Conservation (phyloP, 257 asterid genomes). For the Solanum clarkiae region DNA sequence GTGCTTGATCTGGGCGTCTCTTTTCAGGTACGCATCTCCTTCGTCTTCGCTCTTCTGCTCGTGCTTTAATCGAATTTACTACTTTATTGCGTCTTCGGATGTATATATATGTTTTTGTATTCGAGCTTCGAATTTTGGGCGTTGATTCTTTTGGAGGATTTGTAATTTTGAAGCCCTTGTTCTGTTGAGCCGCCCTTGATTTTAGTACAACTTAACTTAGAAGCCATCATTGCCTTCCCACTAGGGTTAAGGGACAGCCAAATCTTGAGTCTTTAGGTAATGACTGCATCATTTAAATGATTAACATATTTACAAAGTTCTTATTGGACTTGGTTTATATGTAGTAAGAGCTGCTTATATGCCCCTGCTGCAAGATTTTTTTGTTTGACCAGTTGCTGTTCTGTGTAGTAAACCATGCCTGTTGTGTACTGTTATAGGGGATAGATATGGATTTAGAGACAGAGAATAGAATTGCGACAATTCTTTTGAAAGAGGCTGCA, state of each 20-base stretch:
- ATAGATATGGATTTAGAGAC: slow-evolving; percentile 73
- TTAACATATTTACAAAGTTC: background rate
- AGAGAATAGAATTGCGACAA: slow-evolving; percentile 75
- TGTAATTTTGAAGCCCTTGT: background rate
- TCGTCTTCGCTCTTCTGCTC: background rate
- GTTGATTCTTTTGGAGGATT: background rate
- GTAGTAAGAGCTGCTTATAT: background rate
- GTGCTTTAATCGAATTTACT: background rate
- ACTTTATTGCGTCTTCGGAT: background rate
- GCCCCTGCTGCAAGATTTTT: background rate
- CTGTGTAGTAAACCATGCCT: background rate
- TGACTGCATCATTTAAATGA: background rate
- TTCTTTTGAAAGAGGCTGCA: slow-evolving; percentile 82
- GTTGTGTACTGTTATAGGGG: background rate
- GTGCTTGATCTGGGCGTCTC: too few species aligned
- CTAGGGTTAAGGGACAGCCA: background rate
- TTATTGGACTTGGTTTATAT: background rate
- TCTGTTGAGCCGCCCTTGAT: background rate
- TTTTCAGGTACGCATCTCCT: background rate
- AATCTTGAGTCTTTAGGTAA: background rate
- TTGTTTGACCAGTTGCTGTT: background rate
- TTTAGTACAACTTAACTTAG: background rate
- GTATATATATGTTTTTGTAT: background rate
- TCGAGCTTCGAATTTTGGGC: background rate
- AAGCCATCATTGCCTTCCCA: background rate